Evolutionary conservation across 345 rosid species (phyloP).

Genomic region (Sonneratia alba): DNA sequence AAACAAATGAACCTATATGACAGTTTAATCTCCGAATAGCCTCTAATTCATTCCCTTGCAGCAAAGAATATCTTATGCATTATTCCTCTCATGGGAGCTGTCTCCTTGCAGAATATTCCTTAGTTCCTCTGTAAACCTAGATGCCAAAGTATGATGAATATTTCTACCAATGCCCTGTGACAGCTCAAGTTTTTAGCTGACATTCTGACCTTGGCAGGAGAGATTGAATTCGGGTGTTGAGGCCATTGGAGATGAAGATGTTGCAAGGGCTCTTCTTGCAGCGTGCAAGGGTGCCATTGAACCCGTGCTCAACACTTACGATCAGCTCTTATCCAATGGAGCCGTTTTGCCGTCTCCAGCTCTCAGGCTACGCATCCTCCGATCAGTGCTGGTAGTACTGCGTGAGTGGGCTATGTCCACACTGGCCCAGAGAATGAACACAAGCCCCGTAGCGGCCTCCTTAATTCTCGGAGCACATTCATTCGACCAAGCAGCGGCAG

Average conservation of each 20-base stretch:
- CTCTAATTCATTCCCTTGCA: no score
- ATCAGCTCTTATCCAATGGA: conserved; percentile 68
- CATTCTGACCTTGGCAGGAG: conserved; percentile 40
- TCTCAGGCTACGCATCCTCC: conserved; percentile 70
- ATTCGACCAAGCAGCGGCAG: conserved; percentile 39
- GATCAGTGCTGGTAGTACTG: conserved; percentile 70
- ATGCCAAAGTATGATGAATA: neutral
- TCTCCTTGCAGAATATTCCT: no score
- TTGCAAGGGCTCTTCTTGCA: conserved; percentile 80
- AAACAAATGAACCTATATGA: no score
- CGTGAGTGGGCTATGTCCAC: conserved; percentile 92
- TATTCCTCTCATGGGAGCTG: no score
- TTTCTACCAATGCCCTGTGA: neutral
- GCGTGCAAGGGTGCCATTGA: conserved; percentile 93
- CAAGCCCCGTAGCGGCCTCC: conserved; percentile 56
- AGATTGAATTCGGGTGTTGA: conserved; percentile 60
- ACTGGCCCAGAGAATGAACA: conserved; percentile 66
- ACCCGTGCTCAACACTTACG: conserved; percentile 77
- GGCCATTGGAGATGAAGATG: conserved; percentile 79
- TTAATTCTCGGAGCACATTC: conserved; percentile 59
- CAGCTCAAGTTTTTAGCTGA: neutral
- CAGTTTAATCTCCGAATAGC: no score
- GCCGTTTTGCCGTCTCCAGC: conserved; percentile 71
- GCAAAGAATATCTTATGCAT: no score
- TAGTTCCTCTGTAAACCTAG: no score